These are phyloP conservation scores for Nepenthes alata DNA, from an alignment of 179 eudicot species.

Conservation along the genomic window DNA sequence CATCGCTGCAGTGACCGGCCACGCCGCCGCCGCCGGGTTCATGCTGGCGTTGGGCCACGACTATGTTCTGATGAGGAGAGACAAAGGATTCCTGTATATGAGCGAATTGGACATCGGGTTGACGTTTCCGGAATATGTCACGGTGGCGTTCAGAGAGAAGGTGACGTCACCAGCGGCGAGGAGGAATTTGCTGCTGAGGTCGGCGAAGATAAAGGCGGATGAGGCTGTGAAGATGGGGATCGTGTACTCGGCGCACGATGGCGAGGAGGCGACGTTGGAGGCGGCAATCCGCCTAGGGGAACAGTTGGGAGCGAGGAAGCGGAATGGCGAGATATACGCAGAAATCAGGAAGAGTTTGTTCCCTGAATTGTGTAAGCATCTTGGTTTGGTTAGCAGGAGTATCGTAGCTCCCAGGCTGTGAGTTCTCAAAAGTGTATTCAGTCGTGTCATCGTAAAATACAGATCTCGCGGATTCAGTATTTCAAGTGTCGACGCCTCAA, in stretches of 20 bases:
- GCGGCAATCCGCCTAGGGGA: constrained; percentile 18
- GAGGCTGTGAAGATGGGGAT: constrained; percentile 10
- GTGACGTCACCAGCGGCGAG: constrained; percentile 20
- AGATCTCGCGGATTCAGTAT: too few species aligned
- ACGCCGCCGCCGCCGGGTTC: constrained; percentile 54
- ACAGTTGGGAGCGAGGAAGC: constrained; percentile 11
- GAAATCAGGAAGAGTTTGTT: constrained; percentile 21
- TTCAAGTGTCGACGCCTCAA: too few species aligned
- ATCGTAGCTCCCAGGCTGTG: constrained; percentile 23
- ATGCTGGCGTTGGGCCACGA: constrained; percentile 47
- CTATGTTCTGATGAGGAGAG: constrained; percentile 43
- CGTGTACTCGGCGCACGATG: constrained; percentile 16
- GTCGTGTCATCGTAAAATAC: too few species aligned
- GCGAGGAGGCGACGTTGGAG: constrained; percentile 10
- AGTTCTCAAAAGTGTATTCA: too few species aligned
- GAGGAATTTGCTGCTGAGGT: constrained; percentile 18
- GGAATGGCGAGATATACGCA: constrained; percentile 15
- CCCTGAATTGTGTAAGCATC: constrained; percentile 29
- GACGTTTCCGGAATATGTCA: constrained; percentile 43
- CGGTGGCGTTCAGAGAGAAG: constrained; percentile 28
- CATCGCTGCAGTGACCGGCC: constrained; percentile 55
- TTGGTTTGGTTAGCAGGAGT: constrained; percentile 20
- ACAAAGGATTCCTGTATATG: constrained; percentile 35
- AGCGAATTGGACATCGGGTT: constrained; percentile 50
- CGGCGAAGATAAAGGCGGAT: constrained; percentile 13